These are phyloP conservation scores for Solanum dulcamara DNA, from an alignment of 257 asterid genomes.

Conservation along the genomic window DNA sequence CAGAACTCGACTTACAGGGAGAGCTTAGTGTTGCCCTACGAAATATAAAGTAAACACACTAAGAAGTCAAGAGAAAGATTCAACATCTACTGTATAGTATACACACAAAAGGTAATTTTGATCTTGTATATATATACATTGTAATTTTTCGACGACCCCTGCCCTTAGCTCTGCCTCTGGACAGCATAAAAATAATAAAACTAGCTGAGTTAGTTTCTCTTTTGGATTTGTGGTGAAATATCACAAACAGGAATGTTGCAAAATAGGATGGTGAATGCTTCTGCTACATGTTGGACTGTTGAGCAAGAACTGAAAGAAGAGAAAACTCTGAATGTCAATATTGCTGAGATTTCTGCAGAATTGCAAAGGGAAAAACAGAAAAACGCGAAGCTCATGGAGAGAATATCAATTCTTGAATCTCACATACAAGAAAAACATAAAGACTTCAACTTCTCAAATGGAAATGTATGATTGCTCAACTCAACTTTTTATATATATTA, in stretches of 20 bases:
- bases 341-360: conserved; percentile 15
- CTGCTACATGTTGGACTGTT: not conserved
- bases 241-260: not conserved
- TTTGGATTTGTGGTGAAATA: not conserved
- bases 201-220: not conserved
- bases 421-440: not conserved
- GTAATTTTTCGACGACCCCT: not conserved
- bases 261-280: not conserved
- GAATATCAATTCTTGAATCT: conserved; percentile 8
- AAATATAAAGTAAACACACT: not conserved
- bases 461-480: not conserved
- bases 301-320: conserved; percentile 5
- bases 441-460: not conserved
- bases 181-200: not conserved
- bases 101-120: not conserved
- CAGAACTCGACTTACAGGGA: not conserved
- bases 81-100: not conserved
- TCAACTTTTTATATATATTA: not conserved
- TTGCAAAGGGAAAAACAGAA: conserved; percentile 12
- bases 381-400: conserved; percentile 11
- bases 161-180: not conserved
- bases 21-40: not conserved
- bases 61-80: not conserved
- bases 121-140: not conserved
- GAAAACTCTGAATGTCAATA: not conserved